phyloP scores from a whole-genome alignment of 2,329 filamentous ascomycete genomes.

The Beauveria brongniartii region DNA sequence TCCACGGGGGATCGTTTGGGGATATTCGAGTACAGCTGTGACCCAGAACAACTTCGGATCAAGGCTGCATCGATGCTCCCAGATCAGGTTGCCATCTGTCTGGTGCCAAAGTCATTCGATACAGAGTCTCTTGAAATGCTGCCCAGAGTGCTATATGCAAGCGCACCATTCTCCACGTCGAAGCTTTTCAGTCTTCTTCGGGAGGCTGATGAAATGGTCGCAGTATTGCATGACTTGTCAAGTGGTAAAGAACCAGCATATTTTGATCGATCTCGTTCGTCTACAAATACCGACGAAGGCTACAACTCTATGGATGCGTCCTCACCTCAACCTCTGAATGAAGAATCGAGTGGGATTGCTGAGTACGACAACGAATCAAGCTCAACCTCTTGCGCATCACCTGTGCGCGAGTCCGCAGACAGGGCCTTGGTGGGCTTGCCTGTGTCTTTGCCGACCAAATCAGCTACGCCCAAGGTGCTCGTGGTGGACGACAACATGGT shows the following conservation, averaged over 20 bases:
- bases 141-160: not conserved
- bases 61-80: not conserved
- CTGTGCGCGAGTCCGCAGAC: not conserved
- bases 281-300: not conserved
- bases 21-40: not conserved
- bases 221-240: not conserved
- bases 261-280: not conserved
- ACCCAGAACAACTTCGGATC: not conserved
- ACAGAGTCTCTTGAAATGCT: not conserved
- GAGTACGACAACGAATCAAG: not conserved
- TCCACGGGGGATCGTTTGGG: not conserved
- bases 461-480: conserved; percentile 21
- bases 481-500: conserved; percentile 41
- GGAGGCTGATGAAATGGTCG: not conserved
- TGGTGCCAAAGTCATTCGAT: not conserved
- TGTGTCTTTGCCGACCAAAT: not conserved
- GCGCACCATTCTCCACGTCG: not conserved
- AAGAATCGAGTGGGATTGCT: not conserved
- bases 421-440: not conserved
- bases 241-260: not conserved
- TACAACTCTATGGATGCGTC: not conserved
- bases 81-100: not conserved
- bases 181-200: not conserved
- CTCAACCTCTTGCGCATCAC: not conserved
- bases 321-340: not conserved